Conservation (phyloP, 108 stramenopile genomes). For the Cyclotella sp. region DNA sequence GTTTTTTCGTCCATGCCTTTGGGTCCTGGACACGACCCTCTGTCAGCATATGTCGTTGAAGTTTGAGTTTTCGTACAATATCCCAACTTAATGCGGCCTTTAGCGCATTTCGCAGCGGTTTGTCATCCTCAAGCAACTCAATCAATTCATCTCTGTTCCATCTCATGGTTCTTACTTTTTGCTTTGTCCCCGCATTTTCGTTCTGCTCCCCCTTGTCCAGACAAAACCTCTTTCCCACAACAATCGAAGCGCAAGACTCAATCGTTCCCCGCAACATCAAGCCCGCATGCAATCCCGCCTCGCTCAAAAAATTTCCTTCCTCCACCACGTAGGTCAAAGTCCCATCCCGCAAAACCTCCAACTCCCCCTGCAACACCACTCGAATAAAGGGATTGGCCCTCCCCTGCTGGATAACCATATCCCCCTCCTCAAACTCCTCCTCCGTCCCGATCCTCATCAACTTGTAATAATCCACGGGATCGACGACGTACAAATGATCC, state of each 20-base stretch:
- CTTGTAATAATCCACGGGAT: conserved; percentile 69
- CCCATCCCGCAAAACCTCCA: conserved; percentile 73
- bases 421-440: conserved; percentile 62
- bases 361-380: conserved; percentile 74
- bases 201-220: conserved; percentile 2
- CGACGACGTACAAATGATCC: conserved; percentile 75
- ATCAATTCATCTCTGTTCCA: conserved; percentile 82
- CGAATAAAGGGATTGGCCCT: conserved; percentile 67
- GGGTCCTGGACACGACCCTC: conserved; percentile 63
- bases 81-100: conserved; percentile 84
- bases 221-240: conserved; percentile 40
- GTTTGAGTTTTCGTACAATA: conserved; percentile 87
- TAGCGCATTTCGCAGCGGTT: conserved; percentile 59
- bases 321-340: conserved; percentile 71
- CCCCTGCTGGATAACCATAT: conserved; percentile 64
- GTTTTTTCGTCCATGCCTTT: conserved; percentile 71
- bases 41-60: conserved; percentile 66
- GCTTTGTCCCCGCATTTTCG: background rate
- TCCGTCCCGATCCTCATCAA: conserved; percentile 56
- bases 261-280: conserved; percentile 69
- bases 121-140: conserved; percentile 61
- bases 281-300: conserved; percentile 84
- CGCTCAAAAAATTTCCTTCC: conserved; percentile 84
- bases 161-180: conserved; percentile 47
- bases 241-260: conserved; percentile 72